Evolutionary conservation across 805 yeast species (phyloP), one percentile per base, ranked within the genome.

Genomic region (Wickerhamomyces sydowiorum): DNA sequence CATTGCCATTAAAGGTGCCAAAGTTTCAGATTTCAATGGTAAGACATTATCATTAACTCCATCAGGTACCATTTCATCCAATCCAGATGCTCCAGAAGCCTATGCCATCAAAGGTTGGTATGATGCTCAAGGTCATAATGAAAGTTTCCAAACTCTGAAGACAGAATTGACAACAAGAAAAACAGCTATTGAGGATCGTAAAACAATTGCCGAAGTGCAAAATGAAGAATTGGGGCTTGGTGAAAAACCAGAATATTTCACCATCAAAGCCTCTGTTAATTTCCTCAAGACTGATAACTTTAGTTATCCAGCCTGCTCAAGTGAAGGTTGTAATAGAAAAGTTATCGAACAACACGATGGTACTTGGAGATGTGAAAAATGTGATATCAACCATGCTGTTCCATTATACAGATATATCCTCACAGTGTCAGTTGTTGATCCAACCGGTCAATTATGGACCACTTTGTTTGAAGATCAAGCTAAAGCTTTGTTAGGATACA

Each of bases 31-130:
- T 59, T 93, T 87, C 61, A 82, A 82, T 45, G 97, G 97, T 21
- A 80, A 91, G 58, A 75, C 86, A 13, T 69, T 93, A 51, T 82
- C 95, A 1, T 74, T 89, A 61, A 80, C 90, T 20, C 87, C 82
- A 46, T 74, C 86, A 10, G 89, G 96, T 18, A 75, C 86, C 1
- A 65, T 93, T 49, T 62, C 80, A 29, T 73, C 86, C 12, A 86
- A 87, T 55, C 99, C 99, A 2, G 96, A 90, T 57, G 75, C 86
- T 19, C 82, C 86, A 17, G 96, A 88, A 60, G 91, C 97, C 4
- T 88, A 80, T 61, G 73, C 78, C 41, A 73, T 93, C 52, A 87
- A 88, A 62, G 98, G 98, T 7, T 93, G 99, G 99, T 93, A 80
- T 57, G 96, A 88, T 56, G 75, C 83, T 32, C 79, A 76, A 51